These are phyloP conservation scores for Kandelia obovata DNA, from an alignment of 345 rosid genomes.

Conservation along the genomic window DNA sequence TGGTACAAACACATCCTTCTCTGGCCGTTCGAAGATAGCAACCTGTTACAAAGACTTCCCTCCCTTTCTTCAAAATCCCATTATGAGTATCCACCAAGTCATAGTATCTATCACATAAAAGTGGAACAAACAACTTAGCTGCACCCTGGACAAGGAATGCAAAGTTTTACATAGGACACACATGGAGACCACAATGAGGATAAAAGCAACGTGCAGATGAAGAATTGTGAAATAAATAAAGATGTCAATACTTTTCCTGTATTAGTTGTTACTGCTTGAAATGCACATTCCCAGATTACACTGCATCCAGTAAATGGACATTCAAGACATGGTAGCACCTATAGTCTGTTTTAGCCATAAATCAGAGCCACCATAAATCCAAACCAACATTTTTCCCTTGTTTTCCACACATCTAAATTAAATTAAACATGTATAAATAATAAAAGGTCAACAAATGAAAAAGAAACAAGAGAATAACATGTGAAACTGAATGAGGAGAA, in stretches of 20 bases:
- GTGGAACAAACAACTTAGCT: background rate
- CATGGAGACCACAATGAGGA: background rate
- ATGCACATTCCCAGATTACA: too few species aligned
- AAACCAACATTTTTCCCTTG: too few species aligned
- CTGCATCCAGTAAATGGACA: too few species aligned
- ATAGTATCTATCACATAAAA: conserved; percentile 51
- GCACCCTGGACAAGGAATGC: background rate
- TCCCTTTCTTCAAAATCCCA: conserved; percentile 76
- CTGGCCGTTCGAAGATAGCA: conserved; percentile 86
- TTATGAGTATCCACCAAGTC: conserved; percentile 68
- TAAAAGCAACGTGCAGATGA: background rate
- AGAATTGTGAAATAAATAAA: background rate
- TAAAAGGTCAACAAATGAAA: too few species aligned
- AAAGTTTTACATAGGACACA: background rate
- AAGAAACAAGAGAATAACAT: background rate
- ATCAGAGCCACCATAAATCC: too few species aligned
- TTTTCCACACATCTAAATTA: too few species aligned
- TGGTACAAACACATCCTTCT: conserved; percentile 73
- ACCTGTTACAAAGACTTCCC: conserved; percentile 87
- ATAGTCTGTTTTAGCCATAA: too few species aligned
- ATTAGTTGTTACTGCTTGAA: too few species aligned
- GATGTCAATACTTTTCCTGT: too few species aligned
- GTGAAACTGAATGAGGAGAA: background rate
- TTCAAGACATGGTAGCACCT: too few species aligned
- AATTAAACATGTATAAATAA: too few species aligned